Evolutionary conservation across 1,139 yeast genomes (phyloP).

Genomic region (Kurtzmaniella natalensis): DNA sequence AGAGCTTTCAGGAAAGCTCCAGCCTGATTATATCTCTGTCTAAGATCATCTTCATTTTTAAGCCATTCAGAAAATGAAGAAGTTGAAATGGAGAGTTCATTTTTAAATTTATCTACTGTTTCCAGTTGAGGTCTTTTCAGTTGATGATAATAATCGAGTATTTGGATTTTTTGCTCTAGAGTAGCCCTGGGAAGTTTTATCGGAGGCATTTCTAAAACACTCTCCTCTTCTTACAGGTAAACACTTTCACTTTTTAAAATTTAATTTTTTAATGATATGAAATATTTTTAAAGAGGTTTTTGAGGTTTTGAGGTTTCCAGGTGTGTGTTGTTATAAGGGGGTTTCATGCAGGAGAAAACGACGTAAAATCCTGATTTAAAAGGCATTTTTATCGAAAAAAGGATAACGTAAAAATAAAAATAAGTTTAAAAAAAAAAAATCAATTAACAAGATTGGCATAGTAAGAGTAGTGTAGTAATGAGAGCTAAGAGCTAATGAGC

Average conservation of each 20-base stretch:
- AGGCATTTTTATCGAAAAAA: background rate
- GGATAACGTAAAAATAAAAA: background rate
- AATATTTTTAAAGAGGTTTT: constrained; percentile 2
- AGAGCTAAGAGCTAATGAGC: too few species aligned
- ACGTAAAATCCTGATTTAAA: constrained; percentile 3
- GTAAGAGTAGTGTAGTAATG: too few species aligned
- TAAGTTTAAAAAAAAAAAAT: background rate
- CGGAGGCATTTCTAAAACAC: constrained; percentile 16
- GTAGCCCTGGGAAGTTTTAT: constrained; percentile 51
- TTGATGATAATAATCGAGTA: constrained; percentile 47
- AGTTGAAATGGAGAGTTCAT: constrained; percentile 49
- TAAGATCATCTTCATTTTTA: constrained; percentile 46
- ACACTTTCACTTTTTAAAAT: too few species aligned
- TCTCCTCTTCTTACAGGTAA: too few species aligned
- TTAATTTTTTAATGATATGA: constrained; percentile 1
- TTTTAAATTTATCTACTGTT: constrained; percentile 49
- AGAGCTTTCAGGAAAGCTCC: constrained; percentile 37
- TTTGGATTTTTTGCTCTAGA: constrained; percentile 53
- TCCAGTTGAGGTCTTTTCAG: constrained; percentile 53
- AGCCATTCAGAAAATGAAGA: constrained; percentile 60
- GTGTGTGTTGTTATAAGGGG: constrained; percentile 2
- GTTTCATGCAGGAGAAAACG: constrained; percentile 9
- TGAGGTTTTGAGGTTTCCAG: too few species aligned
- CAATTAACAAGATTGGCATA: too few species aligned
- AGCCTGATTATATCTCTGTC: constrained; percentile 37